Evolutionary conservation across 441 rosid genomes (phyloP).

Genomic region (Adansonia madagascariensis): DNA sequence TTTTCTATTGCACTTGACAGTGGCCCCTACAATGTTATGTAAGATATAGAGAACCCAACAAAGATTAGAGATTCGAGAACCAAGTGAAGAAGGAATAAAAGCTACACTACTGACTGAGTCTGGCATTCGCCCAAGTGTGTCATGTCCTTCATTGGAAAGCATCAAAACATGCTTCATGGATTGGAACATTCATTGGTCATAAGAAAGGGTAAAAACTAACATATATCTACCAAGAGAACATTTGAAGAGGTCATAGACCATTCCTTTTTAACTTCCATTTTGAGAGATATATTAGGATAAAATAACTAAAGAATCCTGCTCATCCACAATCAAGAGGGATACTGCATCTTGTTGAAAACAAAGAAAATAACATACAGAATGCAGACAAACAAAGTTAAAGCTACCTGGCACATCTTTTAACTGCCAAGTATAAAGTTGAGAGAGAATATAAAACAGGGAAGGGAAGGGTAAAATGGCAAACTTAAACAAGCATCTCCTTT

Average conservation of each 20-base stretch:
- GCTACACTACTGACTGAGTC: not conserved
- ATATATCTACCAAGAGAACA: not conserved
- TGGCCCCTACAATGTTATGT: not conserved
- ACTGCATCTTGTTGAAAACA: not conserved
- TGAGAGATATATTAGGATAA: not conserved
- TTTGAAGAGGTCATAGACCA: not conserved
- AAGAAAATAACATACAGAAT: not conserved
- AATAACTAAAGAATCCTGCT: not conserved
- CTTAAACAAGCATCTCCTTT: not conserved
- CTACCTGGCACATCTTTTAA: not conserved
- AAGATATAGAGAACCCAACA: conserved; percentile 7
- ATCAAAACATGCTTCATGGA: conserved; percentile 12
- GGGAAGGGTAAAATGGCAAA: conserved; percentile 8
- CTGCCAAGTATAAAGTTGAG: not conserved
- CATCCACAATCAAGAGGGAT: not conserved
- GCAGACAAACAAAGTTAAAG: not conserved
- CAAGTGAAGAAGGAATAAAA: not conserved
- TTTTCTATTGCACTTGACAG: not conserved
- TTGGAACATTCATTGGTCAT: not conserved
- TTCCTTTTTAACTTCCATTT: not conserved
- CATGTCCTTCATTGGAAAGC: not conserved
- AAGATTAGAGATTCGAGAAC: not conserved
- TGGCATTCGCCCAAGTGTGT: not conserved
- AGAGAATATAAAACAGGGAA: not conserved
- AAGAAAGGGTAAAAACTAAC: not conserved